These are phyloP conservation scores for Sclerotinia minor DNA, from an alignment of 2,329 filamentous ascomycete genomes.

Conservation along the genomic window DNA sequence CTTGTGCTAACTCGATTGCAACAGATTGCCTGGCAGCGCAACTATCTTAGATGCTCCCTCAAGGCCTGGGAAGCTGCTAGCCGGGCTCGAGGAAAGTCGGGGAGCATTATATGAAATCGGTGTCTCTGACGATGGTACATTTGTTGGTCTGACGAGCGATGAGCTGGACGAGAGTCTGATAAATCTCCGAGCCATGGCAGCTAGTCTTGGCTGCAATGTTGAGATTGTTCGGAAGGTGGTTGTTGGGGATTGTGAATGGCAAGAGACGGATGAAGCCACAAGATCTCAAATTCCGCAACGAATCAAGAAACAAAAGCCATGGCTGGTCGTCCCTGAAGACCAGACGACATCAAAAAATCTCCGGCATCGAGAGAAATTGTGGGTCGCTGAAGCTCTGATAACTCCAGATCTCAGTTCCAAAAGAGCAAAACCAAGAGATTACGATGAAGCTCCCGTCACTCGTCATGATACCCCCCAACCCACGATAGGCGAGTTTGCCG, in stretches of 20 bases:
- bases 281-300: conserved; percentile 27
- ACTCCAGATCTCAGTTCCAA: conserved; percentile 63
- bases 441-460: neutral
- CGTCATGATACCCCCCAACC: conserved; percentile 21
- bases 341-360: conserved; percentile 27
- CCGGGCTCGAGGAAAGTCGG: conserved; percentile 87
- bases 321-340: neutral
- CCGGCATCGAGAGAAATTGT: conserved; percentile 59
- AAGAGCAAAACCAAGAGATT: conserved; percentile 14
- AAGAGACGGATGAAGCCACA: conserved; percentile 27
- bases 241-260: conserved; percentile 83
- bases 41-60: conserved; percentile 50
- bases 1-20: conserved; percentile 2
- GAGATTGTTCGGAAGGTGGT: conserved; percentile 78
- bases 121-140: conserved; percentile 88
- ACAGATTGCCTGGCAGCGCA: conserved; percentile 62
- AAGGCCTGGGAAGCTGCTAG: conserved; percentile 59
- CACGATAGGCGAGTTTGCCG: neutral
- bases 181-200: conserved; percentile 87
- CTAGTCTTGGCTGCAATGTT: conserved; percentile 83
- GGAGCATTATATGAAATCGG: conserved; percentile 96
- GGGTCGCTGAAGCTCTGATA: conserved; percentile 90
- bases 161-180: conserved; percentile 89
- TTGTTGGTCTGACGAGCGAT: conserved; percentile 84
- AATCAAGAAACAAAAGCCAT: conserved; percentile 31